phyloP scores from a whole-genome alignment of 805 yeast species.

The Dipodascopsis tothii region DNA sequence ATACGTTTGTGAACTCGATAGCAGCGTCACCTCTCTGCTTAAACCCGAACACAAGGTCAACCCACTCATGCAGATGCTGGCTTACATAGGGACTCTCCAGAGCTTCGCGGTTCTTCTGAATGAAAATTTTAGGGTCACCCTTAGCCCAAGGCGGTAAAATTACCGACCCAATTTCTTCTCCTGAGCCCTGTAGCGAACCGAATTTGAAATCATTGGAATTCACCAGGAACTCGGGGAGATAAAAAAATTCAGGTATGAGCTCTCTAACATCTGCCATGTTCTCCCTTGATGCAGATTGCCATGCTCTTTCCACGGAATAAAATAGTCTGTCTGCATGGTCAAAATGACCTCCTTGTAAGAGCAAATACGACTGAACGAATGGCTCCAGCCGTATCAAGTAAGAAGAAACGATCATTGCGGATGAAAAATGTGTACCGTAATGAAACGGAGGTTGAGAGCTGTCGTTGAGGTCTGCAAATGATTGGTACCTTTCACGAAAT shows the following conservation, averaged over 20 bases:
- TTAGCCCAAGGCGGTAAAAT: slow-evolving; percentile 78
- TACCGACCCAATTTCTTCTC: slow-evolving; percentile 52
- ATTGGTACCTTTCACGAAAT: slow-evolving; percentile 66
- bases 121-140: slow-evolving; percentile 64
- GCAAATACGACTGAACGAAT: slow-evolving; percentile 66
- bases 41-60: slow-evolving; percentile 73
- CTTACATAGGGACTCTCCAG: slow-evolving; percentile 77
- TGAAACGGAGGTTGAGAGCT: slow-evolving; percentile 67
- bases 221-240: slow-evolving; percentile 65
- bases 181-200: slow-evolving; percentile 57
- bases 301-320: slow-evolving; percentile 64
- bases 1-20: slow-evolving; percentile 59
- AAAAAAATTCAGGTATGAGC: slow-evolving; percentile 78
- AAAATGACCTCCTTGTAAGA: slow-evolving; percentile 80
- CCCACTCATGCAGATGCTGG: slow-evolving; percentile 70
- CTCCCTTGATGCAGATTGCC: slow-evolving; percentile 72
- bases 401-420: slow-evolving; percentile 87
- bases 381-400: slow-evolving; percentile 72
- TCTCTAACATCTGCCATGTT: slow-evolving; percentile 85
- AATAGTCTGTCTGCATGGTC: slow-evolving; percentile 84
- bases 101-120: slow-evolving; percentile 72
- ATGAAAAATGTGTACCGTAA: slow-evolving; percentile 88
- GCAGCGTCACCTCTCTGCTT: slow-evolving; percentile 73
- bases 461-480: slow-evolving; percentile 56
- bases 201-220: slow-evolving; percentile 63